Evolutionary conservation across 306 rosid genomes (phyloP).

Genomic region (Medicago lupulina): DNA sequence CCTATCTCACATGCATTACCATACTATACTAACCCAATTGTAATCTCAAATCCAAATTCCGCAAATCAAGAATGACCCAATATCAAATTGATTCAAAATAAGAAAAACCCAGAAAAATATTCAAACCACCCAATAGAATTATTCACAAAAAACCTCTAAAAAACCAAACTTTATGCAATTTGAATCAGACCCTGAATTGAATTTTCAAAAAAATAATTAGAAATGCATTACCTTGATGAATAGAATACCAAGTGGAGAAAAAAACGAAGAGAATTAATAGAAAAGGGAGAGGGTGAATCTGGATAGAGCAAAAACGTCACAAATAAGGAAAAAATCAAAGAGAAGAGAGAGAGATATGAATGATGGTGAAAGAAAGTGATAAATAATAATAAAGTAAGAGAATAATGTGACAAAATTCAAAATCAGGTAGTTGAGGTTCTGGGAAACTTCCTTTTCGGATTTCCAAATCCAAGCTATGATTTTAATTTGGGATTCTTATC

Average conservation of each 20-base stretch:
- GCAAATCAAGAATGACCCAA: slow-evolving; percentile 28
- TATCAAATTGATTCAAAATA: slow-evolving; percentile 27
- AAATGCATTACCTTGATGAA: slow-evolving; percentile 45
- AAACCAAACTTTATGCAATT: slow-evolving; percentile 10
- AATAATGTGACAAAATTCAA: background rate
- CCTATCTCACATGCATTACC: slow-evolving; percentile 18
- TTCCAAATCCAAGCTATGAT: too few species aligned
- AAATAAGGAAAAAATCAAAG: background rate
- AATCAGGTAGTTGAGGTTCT: background rate
- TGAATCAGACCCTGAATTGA: slow-evolving; percentile 40
- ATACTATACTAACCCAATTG: slow-evolving; percentile 12
- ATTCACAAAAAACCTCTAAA: slow-evolving; percentile 23
- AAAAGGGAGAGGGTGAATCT: background rate
- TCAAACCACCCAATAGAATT: slow-evolving; percentile 20
- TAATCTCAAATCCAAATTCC: slow-evolving; percentile 38
- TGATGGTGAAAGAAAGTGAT: too few species aligned
- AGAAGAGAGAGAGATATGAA: background rate
- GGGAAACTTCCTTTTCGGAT: background rate
- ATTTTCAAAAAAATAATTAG: slow-evolving; percentile 2
- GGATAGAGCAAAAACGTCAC: background rate
- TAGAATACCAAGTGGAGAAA: background rate
- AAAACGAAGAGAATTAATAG: background rate
- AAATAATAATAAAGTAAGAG: too few species aligned
- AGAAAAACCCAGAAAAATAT: slow-evolving; percentile 26
- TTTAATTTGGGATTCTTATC: too few species aligned